Base-by-base conservation (phyloP, 2,329 filamentous ascomycete genomes). In the Diplodia mutila region DNA sequence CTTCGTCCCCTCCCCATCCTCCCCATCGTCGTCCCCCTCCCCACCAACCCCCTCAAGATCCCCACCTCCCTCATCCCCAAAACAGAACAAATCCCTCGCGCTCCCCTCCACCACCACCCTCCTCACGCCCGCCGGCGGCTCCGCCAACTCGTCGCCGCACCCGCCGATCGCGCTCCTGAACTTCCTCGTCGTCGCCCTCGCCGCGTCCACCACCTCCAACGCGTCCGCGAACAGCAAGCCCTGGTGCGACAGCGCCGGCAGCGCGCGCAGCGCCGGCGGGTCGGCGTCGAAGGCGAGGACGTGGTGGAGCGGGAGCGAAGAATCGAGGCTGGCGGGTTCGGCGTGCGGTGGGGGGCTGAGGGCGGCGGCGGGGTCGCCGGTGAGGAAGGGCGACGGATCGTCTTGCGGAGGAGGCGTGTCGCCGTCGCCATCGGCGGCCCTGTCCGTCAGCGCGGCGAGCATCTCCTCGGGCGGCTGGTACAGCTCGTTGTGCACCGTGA, bases 401-500 rank as follows among this genome's bases (percentile, higher is more conserved):
- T 23, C 12, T 32, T 16, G 29, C 29, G 16, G 29, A 2, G 34
- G 18, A 11, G 18, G 4, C 11, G 61, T 14, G 25, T 76, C 4
- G 74, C 74, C 7, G 29, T 12, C 25, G 14, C 21, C 11, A n/a
- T 12, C 18, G 34, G 32, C 25, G 37, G 25, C 39, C 11, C 3
- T 27, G 34, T 11, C 21, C 70, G 65, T 16, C 21, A 46, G 61
- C 16, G 32, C 32, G 70, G 69, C 3, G 70, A 54, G 68, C 80
- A 87, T 54, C 72, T 89, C 94, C 77, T 97, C 93, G 0, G 93
- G 93, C 1, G 84, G 75, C 48, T 87, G 85, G 68, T 88, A 89
- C 5, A 96, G 80, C 71, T 97, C 94, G 69, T 85, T 87, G 77
- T 97, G 94, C 0, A 94, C 81, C 0, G 89, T 91, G n/a, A 88